These are phyloP conservation scores for Mortierella sp. DNA, from an alignment of 371 early-diverging fungal species.

Conservation along the genomic window DNA sequence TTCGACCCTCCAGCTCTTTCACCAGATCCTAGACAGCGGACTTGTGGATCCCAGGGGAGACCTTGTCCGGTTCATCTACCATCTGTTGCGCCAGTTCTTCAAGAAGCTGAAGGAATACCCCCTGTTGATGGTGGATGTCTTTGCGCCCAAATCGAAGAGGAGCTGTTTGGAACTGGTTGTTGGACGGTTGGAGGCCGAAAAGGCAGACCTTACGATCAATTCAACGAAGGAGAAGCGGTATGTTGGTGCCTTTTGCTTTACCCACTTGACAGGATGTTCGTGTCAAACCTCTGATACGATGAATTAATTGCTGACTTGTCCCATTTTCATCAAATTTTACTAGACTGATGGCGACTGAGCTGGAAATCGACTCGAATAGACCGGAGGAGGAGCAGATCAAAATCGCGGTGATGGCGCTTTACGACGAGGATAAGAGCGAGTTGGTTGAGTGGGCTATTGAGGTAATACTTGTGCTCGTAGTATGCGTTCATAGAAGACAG, in stretches of 20 bases:
- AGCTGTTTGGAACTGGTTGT: constrained; percentile 42
- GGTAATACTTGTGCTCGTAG: constrained; percentile 6
- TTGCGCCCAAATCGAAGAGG: constrained; percentile 38
- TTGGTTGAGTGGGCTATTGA: constrained; percentile 46
- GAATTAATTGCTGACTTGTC: not conserved
- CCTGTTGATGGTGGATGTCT: constrained; percentile 69
- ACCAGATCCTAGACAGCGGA: constrained; percentile 64
- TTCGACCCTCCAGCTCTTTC: constrained; percentile 74
- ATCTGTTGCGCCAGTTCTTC: constrained; percentile 69
- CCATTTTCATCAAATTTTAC: not conserved
- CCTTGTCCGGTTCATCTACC: constrained; percentile 67
- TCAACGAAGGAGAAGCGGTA: constrained; percentile 50
- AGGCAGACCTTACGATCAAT: not conserved
- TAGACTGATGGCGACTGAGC: constrained; percentile 39
- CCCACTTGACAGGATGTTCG: not conserved
- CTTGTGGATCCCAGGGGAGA: constrained; percentile 60
- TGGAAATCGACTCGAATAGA: constrained; percentile 26
- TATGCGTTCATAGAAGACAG: not conserved
- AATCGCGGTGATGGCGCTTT: constrained; percentile 37
- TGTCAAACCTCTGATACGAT: not conserved
- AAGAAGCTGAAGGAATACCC: constrained; percentile 69
- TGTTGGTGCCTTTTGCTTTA: not conserved
- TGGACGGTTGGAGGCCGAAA: constrained; percentile 41
- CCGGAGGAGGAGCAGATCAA: constrained; percentile 45
- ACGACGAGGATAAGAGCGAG: constrained; percentile 38